Base-by-base conservation (phyloP, 2,329 filamentous ascomycete genomes). In the Leptographium lundbergii region DNA sequence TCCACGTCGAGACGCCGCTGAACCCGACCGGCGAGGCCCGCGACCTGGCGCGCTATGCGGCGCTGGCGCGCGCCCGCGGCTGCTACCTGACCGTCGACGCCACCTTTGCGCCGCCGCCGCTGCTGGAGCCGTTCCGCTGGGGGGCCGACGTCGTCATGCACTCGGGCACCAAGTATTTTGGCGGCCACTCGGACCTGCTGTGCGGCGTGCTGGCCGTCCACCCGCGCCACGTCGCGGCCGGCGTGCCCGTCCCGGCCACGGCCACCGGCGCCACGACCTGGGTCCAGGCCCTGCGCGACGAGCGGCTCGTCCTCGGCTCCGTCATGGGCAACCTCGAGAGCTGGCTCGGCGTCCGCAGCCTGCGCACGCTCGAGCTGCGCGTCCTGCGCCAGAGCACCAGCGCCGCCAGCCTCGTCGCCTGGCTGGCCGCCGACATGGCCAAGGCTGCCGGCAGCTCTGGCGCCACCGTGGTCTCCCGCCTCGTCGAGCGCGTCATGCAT, bases 131-230 rank as follows among this genome's bases (percentile, higher is more conserved):
- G 0, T 94, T 97, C 67, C 69, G 71, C 32, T 86, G 81, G 70
- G 92, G 90, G 54, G 90, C 87, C 32, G 92, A 97, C 72, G 73
- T 91, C 1, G 82, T 96, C 39, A 88, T 97, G 89, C 94, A 99
- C 73, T 87, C 82, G 57, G 94, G 91, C 4, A 96, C 91, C 22
- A 99, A 97, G 77, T 99, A 97, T 73, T 83, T 99, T 65, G 94
- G 94, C 24, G 94, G 94, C 0, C 94, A 99, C 74, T 92, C 87
- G 64, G 94, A 99, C 73, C 80, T 97, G 79, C 81, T 97, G 6
- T 95, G 89, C 68, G 94, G 94, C 25, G 86, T 95, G 22, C 74
- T 99, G 32, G 82, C 84, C 0, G 81, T 91, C 6, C 75, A 80
- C 56, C 79, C 80, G 19, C 58, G 32, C 14, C 56, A 61, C 54